A percentile compares a stretch with the other conserved stretches of the same genome.
Conservation (phyloP, 352 stramenopile species). For the Globisporangium apiculatum region DNA sequence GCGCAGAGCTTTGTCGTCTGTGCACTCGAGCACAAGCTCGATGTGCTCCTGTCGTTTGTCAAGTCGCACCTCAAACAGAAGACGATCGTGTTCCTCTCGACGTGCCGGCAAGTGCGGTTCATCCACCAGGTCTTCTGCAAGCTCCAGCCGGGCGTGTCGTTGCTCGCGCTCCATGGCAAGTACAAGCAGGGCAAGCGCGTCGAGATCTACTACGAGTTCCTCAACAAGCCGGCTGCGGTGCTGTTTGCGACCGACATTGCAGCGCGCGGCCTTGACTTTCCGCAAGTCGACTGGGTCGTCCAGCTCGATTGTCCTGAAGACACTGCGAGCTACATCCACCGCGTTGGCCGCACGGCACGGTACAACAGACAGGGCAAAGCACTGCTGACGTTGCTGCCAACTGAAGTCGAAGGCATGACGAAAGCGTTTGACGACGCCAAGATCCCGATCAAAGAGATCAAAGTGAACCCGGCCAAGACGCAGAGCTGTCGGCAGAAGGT, state of each 20-base stretch:
- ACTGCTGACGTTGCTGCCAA: slow-evolving; percentile 89
- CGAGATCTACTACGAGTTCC: slow-evolving; percentile 99
- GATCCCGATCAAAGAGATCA: slow-evolving; percentile 95
- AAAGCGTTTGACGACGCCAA: slow-evolving; percentile 85
- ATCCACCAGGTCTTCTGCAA: slow-evolving; percentile 95
- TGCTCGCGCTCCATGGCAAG: slow-evolving; percentile 98
- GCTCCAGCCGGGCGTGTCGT: slow-evolving; percentile 94
- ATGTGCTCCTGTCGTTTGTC: slow-evolving; percentile 98
- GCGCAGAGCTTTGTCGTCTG: slow-evolving; percentile 96
- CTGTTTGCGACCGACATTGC: slow-evolving; percentile 99
- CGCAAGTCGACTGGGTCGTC: slow-evolving; percentile 98
- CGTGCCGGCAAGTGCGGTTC: slow-evolving; percentile 95
- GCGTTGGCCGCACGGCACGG: slow-evolving; percentile 93
- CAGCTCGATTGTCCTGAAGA: slow-evolving; percentile 98
- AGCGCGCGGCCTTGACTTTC: slow-evolving; percentile 97
- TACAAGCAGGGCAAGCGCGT: slow-evolving; percentile 97
- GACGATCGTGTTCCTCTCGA: slow-evolving; percentile 98
- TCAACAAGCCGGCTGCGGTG: slow-evolving; percentile 89
- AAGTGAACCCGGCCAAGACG: slow-evolving; percentile 96
- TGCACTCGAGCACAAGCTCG: slow-evolving; percentile 93
- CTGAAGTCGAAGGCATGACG: slow-evolving; percentile 87
- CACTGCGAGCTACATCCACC: slow-evolving; percentile 97
- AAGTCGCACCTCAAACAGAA: slow-evolving; percentile 98
- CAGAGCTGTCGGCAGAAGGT: slow-evolving; percentile 90
- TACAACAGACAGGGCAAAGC: slow-evolving; percentile 94